phyloP scores from a whole-genome alignment of 768 basidiomycete genomes.

The Termitomyces sp. region DNA sequence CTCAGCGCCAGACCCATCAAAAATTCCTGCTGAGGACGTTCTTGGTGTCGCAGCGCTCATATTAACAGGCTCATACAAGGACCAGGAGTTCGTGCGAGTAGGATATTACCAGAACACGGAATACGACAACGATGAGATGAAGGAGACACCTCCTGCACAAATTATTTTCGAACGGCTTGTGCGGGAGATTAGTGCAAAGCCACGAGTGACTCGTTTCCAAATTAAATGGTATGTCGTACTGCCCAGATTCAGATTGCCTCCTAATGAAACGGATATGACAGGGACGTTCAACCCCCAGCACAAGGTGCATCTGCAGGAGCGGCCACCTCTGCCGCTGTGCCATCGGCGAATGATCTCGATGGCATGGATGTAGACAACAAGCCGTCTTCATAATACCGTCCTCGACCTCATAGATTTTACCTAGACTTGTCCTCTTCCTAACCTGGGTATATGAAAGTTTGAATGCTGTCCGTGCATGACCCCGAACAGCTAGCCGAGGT shows the following conservation, averaged over 20 bases:
- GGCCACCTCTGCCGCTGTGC: conserved; percentile 66
- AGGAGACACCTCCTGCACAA: conserved; percentile 57
- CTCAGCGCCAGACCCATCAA: conserved; percentile 72
- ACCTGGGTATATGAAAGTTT: background rate
- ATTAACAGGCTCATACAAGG: conserved; percentile 91
- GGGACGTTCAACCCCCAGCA: conserved; percentile 59
- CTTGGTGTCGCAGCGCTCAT: conserved; percentile 97
- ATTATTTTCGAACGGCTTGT: conserved; percentile 78
- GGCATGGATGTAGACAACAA: conserved; percentile 26
- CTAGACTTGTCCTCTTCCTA: background rate
- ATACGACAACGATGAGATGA: conserved; percentile 94
- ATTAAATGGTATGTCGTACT: conserved; percentile 65
- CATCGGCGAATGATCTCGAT: conserved; percentile 65
- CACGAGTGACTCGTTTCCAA: conserved; percentile 89
- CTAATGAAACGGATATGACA: conserved; percentile 17
- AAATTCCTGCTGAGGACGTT: conserved; percentile 86
- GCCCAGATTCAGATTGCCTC: background rate
- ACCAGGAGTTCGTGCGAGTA: conserved; percentile 98
- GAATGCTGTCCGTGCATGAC: background rate
- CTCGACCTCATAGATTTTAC: background rate
- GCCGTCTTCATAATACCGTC: conserved; percentile 15
- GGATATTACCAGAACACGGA: conserved; percentile 99
- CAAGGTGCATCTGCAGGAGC: conserved; percentile 46
- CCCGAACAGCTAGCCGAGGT: background rate
- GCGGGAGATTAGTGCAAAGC: conserved; percentile 86